Conservation (phyloP, 148 eudicot species). For the Cornus suecica region DNA sequence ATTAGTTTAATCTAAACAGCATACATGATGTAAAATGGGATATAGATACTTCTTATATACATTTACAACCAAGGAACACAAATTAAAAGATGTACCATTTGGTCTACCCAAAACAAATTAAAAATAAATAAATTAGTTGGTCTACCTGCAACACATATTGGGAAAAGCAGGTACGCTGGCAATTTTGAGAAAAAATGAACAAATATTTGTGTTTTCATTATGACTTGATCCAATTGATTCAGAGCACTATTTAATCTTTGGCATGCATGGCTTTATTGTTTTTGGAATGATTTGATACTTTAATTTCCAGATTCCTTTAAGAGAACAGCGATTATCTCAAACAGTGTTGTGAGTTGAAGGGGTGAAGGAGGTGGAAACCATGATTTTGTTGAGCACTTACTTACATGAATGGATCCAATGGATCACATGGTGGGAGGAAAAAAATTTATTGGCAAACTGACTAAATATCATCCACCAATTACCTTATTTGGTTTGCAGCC, state of each 20-base stretch:
- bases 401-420: background rate
- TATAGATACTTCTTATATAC: too few relatives aligned
- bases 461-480: conserved; percentile 11
- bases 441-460: background rate
- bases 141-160: background rate
- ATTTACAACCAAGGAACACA: background rate
- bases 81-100: background rate
- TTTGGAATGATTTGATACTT: background rate
- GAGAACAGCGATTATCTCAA: background rate
- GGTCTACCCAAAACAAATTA: background rate
- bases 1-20: background rate
- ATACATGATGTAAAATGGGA: background rate
- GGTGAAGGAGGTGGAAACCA: background rate
- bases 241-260: conserved; percentile 1
- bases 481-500: conserved; percentile 89
- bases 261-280: background rate
- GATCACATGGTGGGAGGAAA: background rate
- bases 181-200: background rate
- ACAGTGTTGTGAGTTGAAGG: background rate
- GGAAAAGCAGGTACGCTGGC: background rate
- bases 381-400: background rate
- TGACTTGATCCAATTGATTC: too few relatives aligned
- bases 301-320: background rate
- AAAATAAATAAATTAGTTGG: background rate
- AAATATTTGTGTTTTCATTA: background rate